Evolutionary conservation across 2,329 filamentous ascomycete species (phyloP).

Genomic region (Sporothrix sp.): DNA sequence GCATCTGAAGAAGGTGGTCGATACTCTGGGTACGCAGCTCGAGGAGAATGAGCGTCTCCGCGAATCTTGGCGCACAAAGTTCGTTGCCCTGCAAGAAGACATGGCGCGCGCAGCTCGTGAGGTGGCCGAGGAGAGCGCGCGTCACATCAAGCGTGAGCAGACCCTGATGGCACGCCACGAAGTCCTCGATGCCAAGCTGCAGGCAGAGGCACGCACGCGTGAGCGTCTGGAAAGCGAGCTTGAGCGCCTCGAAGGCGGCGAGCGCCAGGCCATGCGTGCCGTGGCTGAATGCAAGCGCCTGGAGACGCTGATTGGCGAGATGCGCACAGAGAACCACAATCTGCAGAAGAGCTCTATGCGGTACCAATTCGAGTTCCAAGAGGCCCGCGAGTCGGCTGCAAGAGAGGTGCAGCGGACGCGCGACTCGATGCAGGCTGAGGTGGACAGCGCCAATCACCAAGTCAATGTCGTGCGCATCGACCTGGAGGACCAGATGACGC

Average conservation of each 20-base stretch:
- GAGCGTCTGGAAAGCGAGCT: constrained; percentile 59
- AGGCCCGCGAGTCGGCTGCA: constrained; percentile 69
- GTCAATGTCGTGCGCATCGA: constrained; percentile 75
- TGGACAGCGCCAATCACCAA: constrained; percentile 76
- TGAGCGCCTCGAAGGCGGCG: constrained; percentile 53
- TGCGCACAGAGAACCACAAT: constrained; percentile 59
- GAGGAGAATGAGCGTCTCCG: constrained; percentile 79
- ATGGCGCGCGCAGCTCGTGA: constrained; percentile 72
- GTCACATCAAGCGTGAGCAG: constrained; percentile 69
- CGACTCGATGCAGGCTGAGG: constrained; percentile 66
- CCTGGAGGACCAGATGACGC: constrained; percentile 67
- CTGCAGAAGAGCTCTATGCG: constrained; percentile 59
- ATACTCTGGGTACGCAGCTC: constrained; percentile 65
- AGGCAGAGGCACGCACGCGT: constrained; percentile 61
- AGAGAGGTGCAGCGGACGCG: constrained; percentile 74
- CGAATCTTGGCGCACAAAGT: constrained; percentile 74
- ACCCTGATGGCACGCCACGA: constrained; percentile 70
- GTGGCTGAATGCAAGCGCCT: constrained; percentile 53
- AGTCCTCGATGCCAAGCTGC: constrained; percentile 66
- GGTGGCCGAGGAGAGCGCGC: constrained; percentile 71
- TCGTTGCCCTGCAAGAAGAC: constrained; percentile 77
- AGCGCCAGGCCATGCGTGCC: constrained; percentile 55
- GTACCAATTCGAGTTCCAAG: constrained; percentile 73
- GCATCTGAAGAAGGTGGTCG: constrained; percentile 63
- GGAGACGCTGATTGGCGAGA: constrained; percentile 43